Conservation (phyloP, 2,329 filamentous ascomycete genomes). For the Calonectria pseudoturangicola region DNA sequence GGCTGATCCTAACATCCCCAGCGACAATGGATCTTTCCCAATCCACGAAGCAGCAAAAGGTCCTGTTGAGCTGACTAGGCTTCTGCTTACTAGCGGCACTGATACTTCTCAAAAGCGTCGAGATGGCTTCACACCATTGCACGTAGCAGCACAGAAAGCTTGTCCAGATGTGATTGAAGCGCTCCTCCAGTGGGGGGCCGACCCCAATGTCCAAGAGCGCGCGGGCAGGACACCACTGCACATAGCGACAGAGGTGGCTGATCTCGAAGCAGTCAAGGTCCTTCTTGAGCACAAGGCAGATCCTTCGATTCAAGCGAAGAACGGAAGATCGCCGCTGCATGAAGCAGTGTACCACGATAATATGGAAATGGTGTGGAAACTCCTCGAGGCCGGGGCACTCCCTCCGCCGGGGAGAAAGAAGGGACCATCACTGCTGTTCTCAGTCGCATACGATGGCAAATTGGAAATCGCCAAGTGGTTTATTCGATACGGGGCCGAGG, state of each 20-base stretch:
- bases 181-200: background rate
- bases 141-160: background rate
- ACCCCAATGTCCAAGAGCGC: background rate
- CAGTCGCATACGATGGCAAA: background rate
- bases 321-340: background rate
- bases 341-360: background rate
- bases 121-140: background rate
- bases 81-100: background rate
- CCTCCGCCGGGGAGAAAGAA: background rate
- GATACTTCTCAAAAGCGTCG: background rate
- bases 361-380: background rate
- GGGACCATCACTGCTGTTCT: background rate
- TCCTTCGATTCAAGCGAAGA: background rate
- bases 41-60: background rate
- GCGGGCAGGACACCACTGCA: background rate
- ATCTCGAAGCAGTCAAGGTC: background rate
- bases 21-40: background rate
- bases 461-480: slow-evolving; percentile 4
- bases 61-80: background rate
- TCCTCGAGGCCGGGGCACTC: background rate
- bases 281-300: background rate
- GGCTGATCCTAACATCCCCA: background rate
- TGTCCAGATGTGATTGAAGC: background rate
- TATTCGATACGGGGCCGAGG: background rate
- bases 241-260: background rate